Base-by-base conservation (phyloP, 441 rosid species). In the Corymbia calophylla region DNA sequence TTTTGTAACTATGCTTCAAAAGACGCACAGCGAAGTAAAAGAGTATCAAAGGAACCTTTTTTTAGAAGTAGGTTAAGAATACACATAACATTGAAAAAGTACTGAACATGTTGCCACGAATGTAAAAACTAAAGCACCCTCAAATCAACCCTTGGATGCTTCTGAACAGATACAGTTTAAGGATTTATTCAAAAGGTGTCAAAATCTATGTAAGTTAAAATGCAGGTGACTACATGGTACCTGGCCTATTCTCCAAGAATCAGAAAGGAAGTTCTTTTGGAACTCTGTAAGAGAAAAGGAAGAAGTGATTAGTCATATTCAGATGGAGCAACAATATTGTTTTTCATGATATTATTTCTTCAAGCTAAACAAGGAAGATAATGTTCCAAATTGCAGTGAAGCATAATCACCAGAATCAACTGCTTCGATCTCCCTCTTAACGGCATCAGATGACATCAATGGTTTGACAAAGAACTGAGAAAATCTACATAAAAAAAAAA, bases 391-490 rank as follows among this genome's bases (percentile, higher is more conserved):
- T 44, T 84, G 29, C 87, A 56, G 82, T 62, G 88, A 9, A 25
- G 53, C 77, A 89, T 2, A 85, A 68, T 47, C 89, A 98, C 99
- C 99, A 93, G 99, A 98, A 93, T 97, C 99, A 87, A 98, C 99
- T 44, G 97, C 97, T 91, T 95, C 95, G 47, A 96, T 96, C 91
- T 98, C 99, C 92, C 99, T 95, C 89, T 77, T 95, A 53, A 98
- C 96, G 55, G 99, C 99, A 92, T 98, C 99, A 70, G 97, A 95
- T 55, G 98, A 95, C 98, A 98, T 96, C 92, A 98, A 94, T 60
- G 99, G 99, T 86, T 96, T 95, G 73, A 96, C 93, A 91, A 98
- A 98, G 94, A 98, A 95, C 90, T 96, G 98, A 1, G 98, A 95
- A 91, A 97, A 98, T 92, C 99, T 98, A 95, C 53, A 88, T 87